These are phyloP conservation scores for Aspergillus puulaauensis DNA, from an alignment of 2,329 filamentous ascomycete species.

Conservation along the genomic window DNA sequence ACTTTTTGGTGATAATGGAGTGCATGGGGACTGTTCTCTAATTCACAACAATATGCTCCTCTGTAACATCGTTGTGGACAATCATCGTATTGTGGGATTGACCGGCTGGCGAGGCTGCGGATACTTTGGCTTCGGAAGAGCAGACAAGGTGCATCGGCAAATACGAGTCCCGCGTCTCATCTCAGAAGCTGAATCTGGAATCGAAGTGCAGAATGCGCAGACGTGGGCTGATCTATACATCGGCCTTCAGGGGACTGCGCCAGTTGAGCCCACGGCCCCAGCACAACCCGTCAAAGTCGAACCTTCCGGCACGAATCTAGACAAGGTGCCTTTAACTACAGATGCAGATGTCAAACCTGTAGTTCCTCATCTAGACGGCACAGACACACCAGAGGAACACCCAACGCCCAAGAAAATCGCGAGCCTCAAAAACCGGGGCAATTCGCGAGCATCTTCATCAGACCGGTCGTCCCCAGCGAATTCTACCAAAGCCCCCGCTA, in stretches of 20 bases:
- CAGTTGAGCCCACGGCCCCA: slow-evolving; percentile 18
- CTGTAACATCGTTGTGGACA: slow-evolving; percentile 39
- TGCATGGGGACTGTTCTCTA: slow-evolving; percentile 28
- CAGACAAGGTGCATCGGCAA: slow-evolving; percentile 33
- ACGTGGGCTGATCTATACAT: slow-evolving; percentile 41
- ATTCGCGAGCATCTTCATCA: slow-evolving; percentile 39
- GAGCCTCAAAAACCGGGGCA: slow-evolving; percentile 38
- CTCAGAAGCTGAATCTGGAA: slow-evolving; percentile 4
- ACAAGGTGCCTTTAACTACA: slow-evolving; percentile 28
- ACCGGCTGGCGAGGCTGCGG: slow-evolving; percentile 41
- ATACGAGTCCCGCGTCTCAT: slow-evolving; percentile 27
- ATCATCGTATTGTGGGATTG: slow-evolving; percentile 38
- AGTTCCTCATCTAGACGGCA: slow-evolving; percentile 26
- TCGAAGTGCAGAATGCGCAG: slow-evolving; percentile 8
- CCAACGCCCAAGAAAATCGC: slow-evolving; percentile 41
- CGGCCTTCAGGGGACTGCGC: slow-evolving; percentile 17
- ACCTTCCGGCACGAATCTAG: slow-evolving; percentile 27
- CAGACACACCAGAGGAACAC: slow-evolving; percentile 24
- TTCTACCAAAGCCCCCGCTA: slow-evolving; percentile 37
- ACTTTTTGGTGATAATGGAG: slow-evolving; percentile 29
- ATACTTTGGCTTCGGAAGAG: slow-evolving; percentile 38
- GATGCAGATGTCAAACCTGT: slow-evolving; percentile 27
- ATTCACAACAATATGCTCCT: slow-evolving; percentile 39
- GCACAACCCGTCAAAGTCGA: slow-evolving; percentile 37
- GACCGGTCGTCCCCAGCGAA: slow-evolving; percentile 39